Conservation (phyloP, 1,284 basidiomycete genomes). For the Sphagnurus paluster region DNA sequence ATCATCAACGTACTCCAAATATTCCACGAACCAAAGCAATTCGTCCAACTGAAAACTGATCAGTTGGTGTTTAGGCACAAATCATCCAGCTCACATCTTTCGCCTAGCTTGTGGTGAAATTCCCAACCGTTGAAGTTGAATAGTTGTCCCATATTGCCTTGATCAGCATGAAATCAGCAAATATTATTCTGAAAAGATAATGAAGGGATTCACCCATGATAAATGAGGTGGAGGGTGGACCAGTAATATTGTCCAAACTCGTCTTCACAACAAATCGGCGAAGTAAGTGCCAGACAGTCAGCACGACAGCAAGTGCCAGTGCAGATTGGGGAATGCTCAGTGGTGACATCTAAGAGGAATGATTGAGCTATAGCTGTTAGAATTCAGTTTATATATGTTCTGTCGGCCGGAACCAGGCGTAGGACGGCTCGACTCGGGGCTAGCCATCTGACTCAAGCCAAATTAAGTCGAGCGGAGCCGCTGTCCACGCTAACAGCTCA, state of each 20-base stretch:
- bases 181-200: background rate
- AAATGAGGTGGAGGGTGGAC: constrained; percentile 18
- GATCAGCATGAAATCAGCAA: no score
- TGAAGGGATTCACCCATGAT: constrained; percentile 5
- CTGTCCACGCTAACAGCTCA: no score
- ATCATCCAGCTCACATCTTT: background rate
- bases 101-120: constrained; percentile 5
- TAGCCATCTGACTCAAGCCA: no score
- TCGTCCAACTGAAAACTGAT: constrained; percentile 23
- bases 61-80: background rate
- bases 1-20: constrained; percentile 25
- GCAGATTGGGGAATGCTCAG: no score
- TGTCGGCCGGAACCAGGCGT: no score
- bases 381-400: no score
- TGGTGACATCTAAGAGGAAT: no score
- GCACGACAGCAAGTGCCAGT: no score
- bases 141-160: constrained; percentile 11
- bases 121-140: constrained; percentile 9
- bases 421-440: no score
- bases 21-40: constrained; percentile 24
- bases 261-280: constrained; percentile 19
- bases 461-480: no score
- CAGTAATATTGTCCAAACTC: constrained; percentile 25
- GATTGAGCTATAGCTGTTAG: no score
- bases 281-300: constrained; percentile 13